Percentiles rank a stretch among this genome's conserved stretches.
Conservation (phyloP, 139 green algal species). For the Closterium sp. region DNA sequence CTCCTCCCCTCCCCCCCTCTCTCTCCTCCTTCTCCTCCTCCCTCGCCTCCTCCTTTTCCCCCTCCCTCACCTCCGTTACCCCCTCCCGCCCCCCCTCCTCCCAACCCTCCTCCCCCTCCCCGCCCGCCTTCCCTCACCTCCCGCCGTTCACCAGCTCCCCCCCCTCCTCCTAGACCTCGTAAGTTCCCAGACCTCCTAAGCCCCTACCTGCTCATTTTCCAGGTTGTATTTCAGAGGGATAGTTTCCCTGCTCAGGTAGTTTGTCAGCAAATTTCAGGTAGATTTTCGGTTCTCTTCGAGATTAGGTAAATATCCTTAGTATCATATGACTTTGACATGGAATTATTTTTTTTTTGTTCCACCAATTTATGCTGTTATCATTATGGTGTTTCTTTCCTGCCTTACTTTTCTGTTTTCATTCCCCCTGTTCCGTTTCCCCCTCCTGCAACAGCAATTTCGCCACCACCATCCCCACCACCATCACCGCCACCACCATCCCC, state of each 20-base stretch:
- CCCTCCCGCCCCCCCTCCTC: neutral
- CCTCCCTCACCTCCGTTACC: neutral
- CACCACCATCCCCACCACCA: too few relatives aligned
- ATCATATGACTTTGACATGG: too few relatives aligned
- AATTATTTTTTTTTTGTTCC: too few relatives aligned
- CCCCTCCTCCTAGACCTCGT: neutral
- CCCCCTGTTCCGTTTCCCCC: neutral
- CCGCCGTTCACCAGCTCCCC: neutral
- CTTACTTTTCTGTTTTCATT: neutral
- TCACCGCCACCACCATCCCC: neutral
- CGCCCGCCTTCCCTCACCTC: neutral
- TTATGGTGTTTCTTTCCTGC: neutral
- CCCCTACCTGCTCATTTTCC: neutral
- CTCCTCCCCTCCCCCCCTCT: neutral
- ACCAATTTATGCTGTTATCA: neutral
- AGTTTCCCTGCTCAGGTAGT: neutral
- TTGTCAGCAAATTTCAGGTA: neutral
- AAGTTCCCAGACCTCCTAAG: too few relatives aligned
- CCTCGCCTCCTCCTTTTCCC: neutral
- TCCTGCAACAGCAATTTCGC: neutral
- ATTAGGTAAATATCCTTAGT: too few relatives aligned
- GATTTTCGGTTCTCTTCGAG: too few relatives aligned
- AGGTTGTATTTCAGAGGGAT: neutral
- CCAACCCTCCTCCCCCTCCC: neutral
- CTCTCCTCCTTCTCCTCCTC: neutral